These are phyloP conservation scores for Linnemannia hyalina DNA, from an alignment of 192 early-diverging fungal genomes.

Conservation along the genomic window DNA sequence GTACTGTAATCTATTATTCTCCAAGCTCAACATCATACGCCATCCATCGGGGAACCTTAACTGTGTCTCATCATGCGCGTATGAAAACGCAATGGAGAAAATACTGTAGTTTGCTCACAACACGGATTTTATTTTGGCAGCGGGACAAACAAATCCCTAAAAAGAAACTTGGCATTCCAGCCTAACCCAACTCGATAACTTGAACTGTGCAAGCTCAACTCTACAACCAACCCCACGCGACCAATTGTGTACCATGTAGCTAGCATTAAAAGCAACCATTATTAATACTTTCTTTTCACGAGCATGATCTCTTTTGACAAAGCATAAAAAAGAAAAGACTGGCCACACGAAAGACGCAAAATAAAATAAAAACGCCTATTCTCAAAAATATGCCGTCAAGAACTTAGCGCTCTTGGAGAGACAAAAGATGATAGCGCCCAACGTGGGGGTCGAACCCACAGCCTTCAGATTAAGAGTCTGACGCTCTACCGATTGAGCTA, in stretches of 20 bases:
- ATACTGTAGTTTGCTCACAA: not conserved
- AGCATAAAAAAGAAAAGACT: no score
- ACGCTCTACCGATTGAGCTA: slow-evolving; percentile 87
- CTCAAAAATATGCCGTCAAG: no score
- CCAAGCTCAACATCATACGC: no score
- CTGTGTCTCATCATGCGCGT: no score
- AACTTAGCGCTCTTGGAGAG: no score
- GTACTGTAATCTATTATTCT: no score
- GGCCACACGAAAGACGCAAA: not conserved
- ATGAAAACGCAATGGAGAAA: not conserved
- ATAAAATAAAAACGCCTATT: not conserved
- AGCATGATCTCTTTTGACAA: no score
- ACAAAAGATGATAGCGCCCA: slow-evolving; percentile 59
- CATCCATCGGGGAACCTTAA: no score
- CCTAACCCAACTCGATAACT: not conserved
- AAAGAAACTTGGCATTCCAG: not conserved
- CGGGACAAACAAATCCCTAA: not conserved
- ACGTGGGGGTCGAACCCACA: slow-evolving; percentile 91
- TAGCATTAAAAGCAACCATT: not conserved
- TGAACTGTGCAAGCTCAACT: not conserved
- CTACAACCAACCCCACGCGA: no score
- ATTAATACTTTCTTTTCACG: not conserved
- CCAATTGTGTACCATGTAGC: no score
- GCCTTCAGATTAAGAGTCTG: slow-evolving; percentile 91
- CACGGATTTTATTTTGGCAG: not conserved